A percentile compares a stretch with the other conserved stretches of the same genome.
Evolutionary conservation across 441 rosid species (phyloP).

Genomic region (Viola pubescens): DNA sequence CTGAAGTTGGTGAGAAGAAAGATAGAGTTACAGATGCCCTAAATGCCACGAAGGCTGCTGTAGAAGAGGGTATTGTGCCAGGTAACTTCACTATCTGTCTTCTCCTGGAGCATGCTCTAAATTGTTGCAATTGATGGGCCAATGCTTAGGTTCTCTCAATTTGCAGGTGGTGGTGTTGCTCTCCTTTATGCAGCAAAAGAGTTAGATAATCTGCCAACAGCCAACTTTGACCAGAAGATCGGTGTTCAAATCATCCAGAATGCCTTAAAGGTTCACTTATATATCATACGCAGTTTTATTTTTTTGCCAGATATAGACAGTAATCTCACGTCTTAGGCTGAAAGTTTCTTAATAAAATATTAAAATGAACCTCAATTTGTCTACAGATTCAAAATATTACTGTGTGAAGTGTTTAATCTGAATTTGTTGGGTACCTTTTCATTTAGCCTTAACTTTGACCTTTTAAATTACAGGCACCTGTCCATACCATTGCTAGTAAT

Average conservation of each 20-base stretch:
- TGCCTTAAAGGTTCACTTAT: conserved; percentile 56
- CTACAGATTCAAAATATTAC: neutral
- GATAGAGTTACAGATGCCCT: conserved; percentile 87
- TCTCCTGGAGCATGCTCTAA: neutral
- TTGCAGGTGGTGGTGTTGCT: conserved; percentile 79
- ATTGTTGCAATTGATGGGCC: neutral
- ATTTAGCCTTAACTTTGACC: neutral
- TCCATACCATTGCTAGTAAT: conserved; percentile 63
- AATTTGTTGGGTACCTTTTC: neutral
- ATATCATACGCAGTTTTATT: neutral
- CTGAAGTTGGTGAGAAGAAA: conserved; percentile 83
- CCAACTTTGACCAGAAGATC: conserved; percentile 78
- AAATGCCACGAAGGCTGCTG: conserved; percentile 90
- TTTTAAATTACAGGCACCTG: conserved; percentile 49
- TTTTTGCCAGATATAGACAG: neutral
- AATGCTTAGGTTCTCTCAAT: neutral
- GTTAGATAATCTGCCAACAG: conserved; percentile 62
- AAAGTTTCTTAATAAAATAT: neutral
- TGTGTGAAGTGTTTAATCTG: neutral
- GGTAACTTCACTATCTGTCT: conserved; percentile 28
- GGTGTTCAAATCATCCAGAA: conserved; percentile 89
- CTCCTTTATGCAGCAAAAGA: conserved; percentile 73
- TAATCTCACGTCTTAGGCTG: no score
- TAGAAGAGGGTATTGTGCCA: conserved; percentile 87
- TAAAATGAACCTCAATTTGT: neutral